Base-by-base conservation (phyloP, 1,139 yeast genomes). In the Kluyveromyces marxianus region DNA sequence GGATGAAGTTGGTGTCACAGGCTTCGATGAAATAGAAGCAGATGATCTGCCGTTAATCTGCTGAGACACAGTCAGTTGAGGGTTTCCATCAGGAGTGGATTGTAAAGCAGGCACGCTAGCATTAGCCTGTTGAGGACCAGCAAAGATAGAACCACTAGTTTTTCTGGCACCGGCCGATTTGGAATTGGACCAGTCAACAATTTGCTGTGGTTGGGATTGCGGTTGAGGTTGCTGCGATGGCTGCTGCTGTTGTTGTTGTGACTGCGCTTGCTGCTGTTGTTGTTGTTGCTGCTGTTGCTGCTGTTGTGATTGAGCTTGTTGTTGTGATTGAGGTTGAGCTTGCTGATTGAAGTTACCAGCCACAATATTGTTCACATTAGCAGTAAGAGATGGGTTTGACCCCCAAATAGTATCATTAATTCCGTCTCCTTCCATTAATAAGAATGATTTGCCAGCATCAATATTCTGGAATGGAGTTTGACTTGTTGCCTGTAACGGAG, bases 401-500 rank as follows among this genome's bases (percentile, higher is more conserved):
- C 54, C 78, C 68, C 42, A 75, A 73, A 58, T 77, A 77, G 59
- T 72, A 68, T 54, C 61, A 45, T 57, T 58, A 27, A 56, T 56
- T 27, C 57, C 60, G 44, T 75, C 81, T 24, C 78, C 68, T 51
- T 79, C 83, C 78, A 76, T 70, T 52, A 78, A 53, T 41, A 79
- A 60, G 32, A 78, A 66, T 0, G 81, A 74, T 58, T 79, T 78
- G 2, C 83, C 83, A 21, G 77, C 62, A 51, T 68, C 70, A 10
- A 40, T 28, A 26, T 34, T 40, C 30, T 41, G 47, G 47, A 62
- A 60, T 10, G 65, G 44, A 37, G 50, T 54, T 25, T 50, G 44
- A 14, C 43, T 50, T 27, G 48, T 48, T 35, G 44, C 42, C 24
- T 42, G 53, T 45, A 37, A 46, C 38, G 46, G 51, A 40, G 50